Evolutionary conservation across 805 yeast genomes (phyloP), one percentile per base, ranked within the genome.

Genomic region (Pichia californica): DNA sequence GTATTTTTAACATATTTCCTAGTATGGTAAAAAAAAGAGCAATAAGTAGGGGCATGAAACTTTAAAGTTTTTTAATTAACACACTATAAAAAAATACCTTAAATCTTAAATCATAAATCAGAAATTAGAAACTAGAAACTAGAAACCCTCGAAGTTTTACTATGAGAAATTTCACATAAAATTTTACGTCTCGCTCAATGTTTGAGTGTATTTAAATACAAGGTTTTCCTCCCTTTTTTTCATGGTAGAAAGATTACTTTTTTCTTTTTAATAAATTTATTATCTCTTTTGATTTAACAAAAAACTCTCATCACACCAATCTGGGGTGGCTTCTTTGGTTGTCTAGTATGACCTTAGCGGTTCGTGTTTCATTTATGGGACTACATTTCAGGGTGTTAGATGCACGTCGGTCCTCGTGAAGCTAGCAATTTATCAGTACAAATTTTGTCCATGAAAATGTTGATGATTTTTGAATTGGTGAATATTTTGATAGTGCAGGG

Each of bases 401-500:
- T 58, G 65, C 65, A 35, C 41, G 66, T 57, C 65, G 66, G 56
- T 63, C 57, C 64, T 52, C 47, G 63, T 52, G 69, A 61, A 63
- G 67, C 64, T 55, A 56, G 67, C 57, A 55, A 47, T 21, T 26
- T 8, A 4, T 37, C 7, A 28, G 16, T 20, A 23, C 18, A 34
- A 32, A 15, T 9, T 19, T 29, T 41, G 52, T 53, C 45, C 41
- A 44, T 49, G 36, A 52, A 52, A 11, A 66, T 58, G 57, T 51
- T 56, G 62, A 58, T 59, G 62, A 59, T 49, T 47, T 47, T 49
- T 40, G 41, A 53, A 43, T 44, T 46, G 34, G 34, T 26, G 25
- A 9, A 18, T 21, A 41, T 46, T 46, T 41, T 69, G 62, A 67
- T 84, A 76, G 69, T 74, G 75, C 89, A 82, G 91, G 91, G 82